phyloP scores from a whole-genome alignment of 2,329 filamentous ascomycete genomes.

The Grosmannia serpens region DNA sequence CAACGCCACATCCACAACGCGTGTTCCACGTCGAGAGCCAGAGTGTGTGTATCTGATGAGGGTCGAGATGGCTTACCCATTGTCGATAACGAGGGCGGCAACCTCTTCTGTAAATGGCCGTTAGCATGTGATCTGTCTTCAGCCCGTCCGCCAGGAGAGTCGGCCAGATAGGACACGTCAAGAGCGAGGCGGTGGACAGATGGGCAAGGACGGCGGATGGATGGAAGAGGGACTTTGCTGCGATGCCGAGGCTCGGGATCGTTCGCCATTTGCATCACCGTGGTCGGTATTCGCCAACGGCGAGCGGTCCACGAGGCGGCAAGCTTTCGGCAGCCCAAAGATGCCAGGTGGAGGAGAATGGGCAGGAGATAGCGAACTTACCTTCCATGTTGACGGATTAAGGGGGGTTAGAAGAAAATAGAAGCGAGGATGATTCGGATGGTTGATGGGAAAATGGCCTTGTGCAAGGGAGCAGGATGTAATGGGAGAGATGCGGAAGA shows the following conservation, averaged over 20 bases:
- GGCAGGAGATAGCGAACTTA: slow-evolving; percentile 16
- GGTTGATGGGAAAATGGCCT: background rate
- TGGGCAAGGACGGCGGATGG: background rate
- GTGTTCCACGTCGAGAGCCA: background rate
- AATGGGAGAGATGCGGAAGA: background rate
- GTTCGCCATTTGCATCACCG: background rate
- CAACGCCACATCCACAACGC: too few relatives aligned
- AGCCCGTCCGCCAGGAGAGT: background rate
- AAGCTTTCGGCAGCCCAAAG: background rate
- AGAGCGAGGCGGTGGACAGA: background rate
- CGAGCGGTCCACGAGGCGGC: background rate
- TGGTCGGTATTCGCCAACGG: background rate
- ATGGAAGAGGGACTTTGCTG: background rate
- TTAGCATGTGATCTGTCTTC: slow-evolving; percentile 5
- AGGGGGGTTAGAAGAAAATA: slow-evolving; percentile 17
- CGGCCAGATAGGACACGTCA: background rate
- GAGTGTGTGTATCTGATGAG: background rate
- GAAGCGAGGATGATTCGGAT: slow-evolving; percentile 1
- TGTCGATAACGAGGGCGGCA: slow-evolving; percentile 99
- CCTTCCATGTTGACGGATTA: slow-evolving; percentile 46
- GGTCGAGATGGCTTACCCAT: slow-evolving; percentile 76
- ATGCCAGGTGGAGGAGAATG: background rate
- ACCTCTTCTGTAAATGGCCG: slow-evolving; percentile 73
- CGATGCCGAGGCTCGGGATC: background rate
- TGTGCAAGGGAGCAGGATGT: background rate